Base-by-base conservation (phyloP, 2,329 filamentous ascomycete species). In the Cyclaneusma minus region DNA sequence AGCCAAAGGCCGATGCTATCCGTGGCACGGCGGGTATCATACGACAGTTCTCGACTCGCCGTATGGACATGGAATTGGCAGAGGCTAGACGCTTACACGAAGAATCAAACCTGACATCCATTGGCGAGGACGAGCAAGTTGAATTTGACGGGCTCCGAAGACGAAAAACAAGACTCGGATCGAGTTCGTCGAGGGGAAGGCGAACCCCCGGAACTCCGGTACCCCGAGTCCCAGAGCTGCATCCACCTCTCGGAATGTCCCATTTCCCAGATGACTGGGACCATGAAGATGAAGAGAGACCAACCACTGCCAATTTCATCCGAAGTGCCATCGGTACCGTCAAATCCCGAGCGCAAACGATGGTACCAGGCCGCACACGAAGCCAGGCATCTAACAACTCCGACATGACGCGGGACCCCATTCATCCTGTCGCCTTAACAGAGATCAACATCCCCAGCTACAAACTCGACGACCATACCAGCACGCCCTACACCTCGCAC, bases 1-100 rank as follows among this genome's bases (percentile, higher is more conserved):
- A 98, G 43, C 89, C 89, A 28, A 91, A 93, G 47, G 89, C 89
- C 9, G 89, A 98, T 50, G 84, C 89, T 7, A 91, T 98, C 43
- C 81, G 89, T 38, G 89, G 87, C 33, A 62, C 87, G 10, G 85
- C 82, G 5, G 83, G 84, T 24, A 83, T 98, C 32, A 65, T 98
- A 28, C 72, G 89, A 35, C 71, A 80, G 9, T 62, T 98, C 25
- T 94, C 84, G 1, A 62, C 62, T 7, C 64, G 75, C 1, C 67
- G 89, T 33, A 68, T 77, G 34, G 78, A 76, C 45, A 78, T 78
- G 59, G 82, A 95, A 48, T 61, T 72, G 6, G 70, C 81, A 22
- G 89, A 95, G 49, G 67, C 77, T 12, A 76, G 68, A 39, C 71
- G 81, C 16, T 61, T 93, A 30, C 74, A 77, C 32, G 75, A 85